Conservation (phyloP, 345 rosid species). For the Pistacia vera region DNA sequence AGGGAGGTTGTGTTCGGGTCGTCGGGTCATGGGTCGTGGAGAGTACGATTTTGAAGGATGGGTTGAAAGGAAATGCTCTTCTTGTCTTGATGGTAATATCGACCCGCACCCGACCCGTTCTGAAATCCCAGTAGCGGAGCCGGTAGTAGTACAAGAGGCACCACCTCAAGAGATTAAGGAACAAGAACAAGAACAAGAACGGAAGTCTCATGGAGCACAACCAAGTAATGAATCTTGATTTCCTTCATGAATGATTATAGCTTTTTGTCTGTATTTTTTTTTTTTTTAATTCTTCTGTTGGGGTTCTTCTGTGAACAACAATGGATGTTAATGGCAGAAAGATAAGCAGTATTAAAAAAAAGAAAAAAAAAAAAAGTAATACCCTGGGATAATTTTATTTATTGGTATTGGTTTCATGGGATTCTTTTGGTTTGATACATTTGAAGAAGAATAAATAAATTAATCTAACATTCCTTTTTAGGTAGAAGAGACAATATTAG, state of each 20-base stretch:
- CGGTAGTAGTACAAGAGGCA: slow-evolving; percentile 20
- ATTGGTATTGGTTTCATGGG: slow-evolving; percentile 17
- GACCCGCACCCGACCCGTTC: slow-evolving; percentile 39
- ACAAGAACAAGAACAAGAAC: slow-evolving; percentile 26
- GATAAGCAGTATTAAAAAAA: no score
- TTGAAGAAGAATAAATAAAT: background rate
- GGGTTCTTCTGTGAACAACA: background rate
- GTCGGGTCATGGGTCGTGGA: slow-evolving; percentile 50
- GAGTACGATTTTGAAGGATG: slow-evolving; percentile 67
- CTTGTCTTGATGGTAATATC: slow-evolving; percentile 57
- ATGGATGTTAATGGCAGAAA: background rate
- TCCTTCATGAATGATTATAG: background rate
- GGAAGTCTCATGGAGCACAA: slow-evolving; percentile 16
- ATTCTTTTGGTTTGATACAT: slow-evolving; percentile 10
- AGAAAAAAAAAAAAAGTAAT: background rate
- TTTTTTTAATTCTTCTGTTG: background rate
- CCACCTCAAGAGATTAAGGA: slow-evolving; percentile 28
- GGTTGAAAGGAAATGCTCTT: slow-evolving; percentile 67
- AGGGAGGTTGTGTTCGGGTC: slow-evolving; percentile 67
- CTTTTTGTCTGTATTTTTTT: background rate
- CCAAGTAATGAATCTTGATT: slow-evolving; percentile 32
- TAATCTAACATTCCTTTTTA: slow-evolving; percentile 16
- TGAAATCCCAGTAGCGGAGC: slow-evolving; percentile 25
- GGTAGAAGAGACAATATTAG: slow-evolving; percentile 17
- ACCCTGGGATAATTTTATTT: background rate